A percentile compares a stretch with the other conserved stretches of the same genome.
Conservation (phyloP, 192 early-diverging fungal genomes). For the Coemansia sp. region DNA sequence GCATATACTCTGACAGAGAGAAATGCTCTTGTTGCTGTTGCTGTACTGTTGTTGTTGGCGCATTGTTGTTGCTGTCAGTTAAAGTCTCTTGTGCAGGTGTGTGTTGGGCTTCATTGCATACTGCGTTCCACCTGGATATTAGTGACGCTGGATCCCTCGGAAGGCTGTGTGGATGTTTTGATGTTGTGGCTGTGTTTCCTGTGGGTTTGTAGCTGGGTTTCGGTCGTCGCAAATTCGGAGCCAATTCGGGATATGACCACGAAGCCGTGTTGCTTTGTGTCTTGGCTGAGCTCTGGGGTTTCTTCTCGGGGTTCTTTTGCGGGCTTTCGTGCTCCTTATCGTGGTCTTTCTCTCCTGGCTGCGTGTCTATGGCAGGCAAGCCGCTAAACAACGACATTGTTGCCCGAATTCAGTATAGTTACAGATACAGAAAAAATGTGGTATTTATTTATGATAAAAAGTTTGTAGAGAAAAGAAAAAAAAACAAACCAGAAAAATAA, state of each 20-base stretch:
- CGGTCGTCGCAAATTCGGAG: conserved; percentile 34
- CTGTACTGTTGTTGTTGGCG: not conserved
- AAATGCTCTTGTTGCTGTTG: not conserved
- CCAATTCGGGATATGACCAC: conserved; percentile 16
- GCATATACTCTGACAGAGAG: conserved; percentile 44
- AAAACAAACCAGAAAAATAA: not conserved
- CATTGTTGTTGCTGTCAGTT: not conserved
- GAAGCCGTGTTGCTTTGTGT: not conserved
- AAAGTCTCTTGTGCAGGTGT: not conserved
- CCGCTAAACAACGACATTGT: conserved; percentile 44
- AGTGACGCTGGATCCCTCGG: conserved; percentile 26
- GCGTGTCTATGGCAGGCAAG: conserved; percentile 36
- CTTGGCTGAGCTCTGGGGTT: not conserved
- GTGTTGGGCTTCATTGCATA: not conserved
- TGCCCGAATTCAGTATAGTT: not conserved
- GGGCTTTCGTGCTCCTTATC: not conserved
- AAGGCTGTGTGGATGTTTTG: conserved; percentile 34
- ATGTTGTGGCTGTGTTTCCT: conserved; percentile 1
- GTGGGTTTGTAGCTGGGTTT: not conserved
- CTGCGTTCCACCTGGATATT: conserved; percentile 30
- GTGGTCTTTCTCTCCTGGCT: not conserved
- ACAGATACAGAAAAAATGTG: conserved; percentile 1
- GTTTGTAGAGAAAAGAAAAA: not conserved
- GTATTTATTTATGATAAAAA: not conserved
- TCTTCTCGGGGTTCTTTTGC: not conserved